These are phyloP conservation scores for Erodium maritimum DNA, from an alignment of 345 rosid genomes.

Conservation along the genomic window DNA sequence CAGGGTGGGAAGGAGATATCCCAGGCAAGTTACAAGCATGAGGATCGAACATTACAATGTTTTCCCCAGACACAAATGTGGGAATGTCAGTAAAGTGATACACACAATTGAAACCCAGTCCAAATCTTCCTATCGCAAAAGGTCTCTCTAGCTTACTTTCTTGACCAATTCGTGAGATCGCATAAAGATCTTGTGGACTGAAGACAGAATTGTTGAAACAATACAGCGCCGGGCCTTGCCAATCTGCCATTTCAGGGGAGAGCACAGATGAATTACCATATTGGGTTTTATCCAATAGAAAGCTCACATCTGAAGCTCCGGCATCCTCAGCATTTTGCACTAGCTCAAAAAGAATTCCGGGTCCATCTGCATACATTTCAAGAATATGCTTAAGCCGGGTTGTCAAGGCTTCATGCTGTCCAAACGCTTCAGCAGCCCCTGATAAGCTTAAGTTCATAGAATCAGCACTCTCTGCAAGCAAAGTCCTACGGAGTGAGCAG, in stretches of 20 bases:
- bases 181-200: slow-evolving; percentile 88
- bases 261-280: slow-evolving; percentile 94
- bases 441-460: slow-evolving; percentile 87
- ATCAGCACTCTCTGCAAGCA: slow-evolving; percentile 96
- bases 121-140: slow-evolving; percentile 92
- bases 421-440: slow-evolving; percentile 97
- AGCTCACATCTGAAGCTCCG: slow-evolving; percentile 82
- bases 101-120: slow-evolving; percentile 92
- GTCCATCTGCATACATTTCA: slow-evolving; percentile 99
- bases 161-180: slow-evolving; percentile 96
- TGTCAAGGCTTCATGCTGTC: slow-evolving; percentile 96
- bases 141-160: slow-evolving; percentile 95
- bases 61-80: slow-evolving; percentile 90
- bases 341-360: slow-evolving; percentile 86
- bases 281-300: slow-evolving; percentile 88
- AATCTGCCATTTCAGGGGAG: slow-evolving; percentile 96
- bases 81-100: slow-evolving; percentile 97
- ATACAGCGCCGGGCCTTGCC: slow-evolving; percentile 98
- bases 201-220: slow-evolving; percentile 92
- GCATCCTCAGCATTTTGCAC: slow-evolving; percentile 98
- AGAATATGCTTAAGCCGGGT: slow-evolving; percentile 93
- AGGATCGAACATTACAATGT: slow-evolving; percentile 94
- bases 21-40: slow-evolving; percentile 93
- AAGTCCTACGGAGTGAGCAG: slow-evolving; percentile 81
- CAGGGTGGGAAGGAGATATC: slow-evolving; percentile 92